phyloP scores from a whole-genome alignment of 1,284 basidiomycete species.

The Irpex sp. region DNA sequence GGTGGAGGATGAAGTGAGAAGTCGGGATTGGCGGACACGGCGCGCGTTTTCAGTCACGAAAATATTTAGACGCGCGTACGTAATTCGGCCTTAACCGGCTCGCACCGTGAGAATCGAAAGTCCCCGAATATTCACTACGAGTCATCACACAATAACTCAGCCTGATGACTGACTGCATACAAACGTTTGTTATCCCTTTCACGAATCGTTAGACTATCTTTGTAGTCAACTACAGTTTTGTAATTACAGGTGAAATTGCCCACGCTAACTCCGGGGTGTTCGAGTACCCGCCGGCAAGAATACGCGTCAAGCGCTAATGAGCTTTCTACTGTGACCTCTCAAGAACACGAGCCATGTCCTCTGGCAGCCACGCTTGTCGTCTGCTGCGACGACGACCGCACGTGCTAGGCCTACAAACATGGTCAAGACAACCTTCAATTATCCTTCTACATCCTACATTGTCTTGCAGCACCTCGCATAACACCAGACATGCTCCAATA shows the following conservation, averaged over 20 bases:
- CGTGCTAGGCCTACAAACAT: background rate
- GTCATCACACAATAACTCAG: background rate
- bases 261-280: no score
- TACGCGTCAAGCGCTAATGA: background rate
- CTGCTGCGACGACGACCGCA: conserved; percentile 1
- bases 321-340: background rate
- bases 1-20: conserved; percentile 34
- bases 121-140: conserved; percentile 10
- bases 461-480: background rate
- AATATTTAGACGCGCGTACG: conserved; percentile 15
- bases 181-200: background rate
- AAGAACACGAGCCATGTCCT: background rate
- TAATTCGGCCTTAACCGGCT: conserved; percentile 13
- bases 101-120: conserved; percentile 10
- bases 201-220: background rate
- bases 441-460: background rate
- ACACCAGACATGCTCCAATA: background rate
- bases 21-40: conserved; percentile 12
- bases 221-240: no score
- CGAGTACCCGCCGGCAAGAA: background rate
- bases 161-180: background rate
- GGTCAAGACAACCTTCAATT: background rate
- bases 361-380: background rate
- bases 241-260: no score
- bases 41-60: conserved; percentile 12